Evolutionary conservation across 352 stramenopile genomes (phyloP), one percentile per base, ranked within the genome.

Genomic region (Phytopythium vexans): DNA sequence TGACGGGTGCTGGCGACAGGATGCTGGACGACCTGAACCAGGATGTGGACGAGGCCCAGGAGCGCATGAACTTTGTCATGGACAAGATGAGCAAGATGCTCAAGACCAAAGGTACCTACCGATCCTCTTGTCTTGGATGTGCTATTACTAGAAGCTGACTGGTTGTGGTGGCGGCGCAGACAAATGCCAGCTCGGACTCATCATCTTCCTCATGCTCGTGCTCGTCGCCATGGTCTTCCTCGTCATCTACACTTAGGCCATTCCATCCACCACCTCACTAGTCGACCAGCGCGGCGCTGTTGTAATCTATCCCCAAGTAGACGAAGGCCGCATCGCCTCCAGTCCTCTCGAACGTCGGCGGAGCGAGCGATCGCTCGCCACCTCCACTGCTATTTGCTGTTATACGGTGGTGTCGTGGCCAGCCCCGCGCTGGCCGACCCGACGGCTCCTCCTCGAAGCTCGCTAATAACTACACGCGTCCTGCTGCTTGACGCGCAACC

Each of bases 1-100:
- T 48, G 21, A 43, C 4, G 31, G 8, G 15, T 43, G 48, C 34
- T 61, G 37, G 33, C n/a, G 58, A 12, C 51, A 92, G 82, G 40
- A 92, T 90, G 82, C 67, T 92, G 32, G 77, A 92, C 52, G 74
- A 87, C 41, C 41, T 92, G 47, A 81, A 70, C 2, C 62, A 86
- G 11, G 82, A 92, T 45, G 68, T 92, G 39, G 82, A 88, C 11
- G 78, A 86, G 56, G 75, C 82, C 8, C 77, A 88, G 32, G 79
- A 90, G 46, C 75, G 78, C 15, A 92, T 92, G 82, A 88, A 88
- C 56, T 88, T 90, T 62, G 82, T 92, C 51, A 88, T 92, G 82
- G 74, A 70, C 14, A 59, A 70, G 1, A 88, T 92, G 69, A 89
- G 79, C 57, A 72, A 75, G 27, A 55, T 92, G 32, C 63, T 92